Percentiles rank a stretch among this genome's conserved stretches.
These are phyloP conservation scores for Trypanosoma scelopori DNA, from an alignment of 208 protist species.

Conservation along the genomic window DNA sequence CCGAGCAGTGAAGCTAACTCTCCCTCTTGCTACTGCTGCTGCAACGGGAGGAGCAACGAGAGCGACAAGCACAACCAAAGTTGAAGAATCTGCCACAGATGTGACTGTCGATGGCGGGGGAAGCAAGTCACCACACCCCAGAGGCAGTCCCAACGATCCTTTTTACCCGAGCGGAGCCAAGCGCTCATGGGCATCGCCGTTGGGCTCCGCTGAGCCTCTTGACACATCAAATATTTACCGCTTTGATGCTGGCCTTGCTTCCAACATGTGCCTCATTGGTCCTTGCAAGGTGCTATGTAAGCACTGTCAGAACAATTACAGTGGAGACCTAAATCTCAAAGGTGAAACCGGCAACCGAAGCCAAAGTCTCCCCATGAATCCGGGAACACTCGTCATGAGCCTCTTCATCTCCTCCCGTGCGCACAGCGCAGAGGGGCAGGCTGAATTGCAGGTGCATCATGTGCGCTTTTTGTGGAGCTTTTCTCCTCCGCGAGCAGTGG, in stretches of 20 bases:
- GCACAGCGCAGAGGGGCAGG: constrained; percentile 14
- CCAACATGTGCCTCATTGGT: constrained; percentile 43
- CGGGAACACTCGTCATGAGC: constrained; percentile 28
- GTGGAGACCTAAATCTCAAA: neutral
- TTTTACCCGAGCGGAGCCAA: neutral
- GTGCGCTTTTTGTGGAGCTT: constrained; percentile 35
- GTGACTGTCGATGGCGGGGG: neutral
- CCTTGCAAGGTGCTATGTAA: constrained; percentile 66
- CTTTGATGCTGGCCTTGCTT: constrained; percentile 47
- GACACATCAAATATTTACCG: constrained; percentile 30
- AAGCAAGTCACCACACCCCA: too few relatives aligned
- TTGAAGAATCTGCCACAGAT: neutral
- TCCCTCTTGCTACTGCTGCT: neutral
- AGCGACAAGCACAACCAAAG: too few relatives aligned
- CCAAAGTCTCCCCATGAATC: neutral
- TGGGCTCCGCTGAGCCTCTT: constrained; percentile 3
- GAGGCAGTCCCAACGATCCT: too few relatives aligned
- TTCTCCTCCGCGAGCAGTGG: constrained; percentile 29
- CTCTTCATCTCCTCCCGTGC: constrained; percentile 47
- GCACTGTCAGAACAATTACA: constrained; percentile 40
- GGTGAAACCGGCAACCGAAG: neutral
- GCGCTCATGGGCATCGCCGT: neutral
- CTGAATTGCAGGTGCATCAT: constrained; percentile 43
- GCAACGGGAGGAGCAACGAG: neutral
- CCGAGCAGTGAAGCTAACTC: constrained; percentile 24